Percentiles rank a stretch among this genome's conserved stretches.
Conservation (phyloP, 2,329 filamentous ascomycete genomes). For the Hirsutella minnesotensis region DNA sequence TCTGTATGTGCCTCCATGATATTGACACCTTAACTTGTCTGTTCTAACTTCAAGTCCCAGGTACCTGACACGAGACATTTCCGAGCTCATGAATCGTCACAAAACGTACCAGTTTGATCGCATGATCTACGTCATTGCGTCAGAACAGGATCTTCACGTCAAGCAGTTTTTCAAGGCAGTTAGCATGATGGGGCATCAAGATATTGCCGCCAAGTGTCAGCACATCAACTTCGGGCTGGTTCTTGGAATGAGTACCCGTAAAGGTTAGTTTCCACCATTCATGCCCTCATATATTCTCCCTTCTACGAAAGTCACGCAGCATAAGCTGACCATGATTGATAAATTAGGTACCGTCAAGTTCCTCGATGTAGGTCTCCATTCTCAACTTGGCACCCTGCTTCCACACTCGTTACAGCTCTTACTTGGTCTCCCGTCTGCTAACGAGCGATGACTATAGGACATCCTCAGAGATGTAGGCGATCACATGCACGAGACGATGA, state of each 20-base stretch:
- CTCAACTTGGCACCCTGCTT: too few relatives aligned
- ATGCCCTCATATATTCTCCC: not conserved
- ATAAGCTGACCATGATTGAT: not conserved
- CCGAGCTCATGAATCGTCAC: constrained; percentile 55
- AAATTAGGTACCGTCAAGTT: constrained; percentile 4
- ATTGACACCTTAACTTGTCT: not conserved
- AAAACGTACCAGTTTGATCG: constrained; percentile 58
- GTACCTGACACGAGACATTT: constrained; percentile 65
- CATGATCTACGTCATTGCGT: constrained; percentile 69
- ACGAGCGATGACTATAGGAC: constrained; percentile 6
- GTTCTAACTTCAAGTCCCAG: not conserved
- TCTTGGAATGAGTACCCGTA: constrained; percentile 58
- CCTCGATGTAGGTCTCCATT: constrained; percentile 4
- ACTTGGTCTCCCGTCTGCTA: not conserved
- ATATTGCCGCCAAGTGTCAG: constrained; percentile 55
- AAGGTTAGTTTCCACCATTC: constrained; percentile 45
- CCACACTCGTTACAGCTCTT: not conserved
- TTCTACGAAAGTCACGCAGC: not conserved
- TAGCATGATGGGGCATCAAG: constrained; percentile 56
- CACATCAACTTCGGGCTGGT: constrained; percentile 70
- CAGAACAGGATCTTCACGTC: constrained; percentile 60
- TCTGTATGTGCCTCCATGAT: constrained; percentile 29
- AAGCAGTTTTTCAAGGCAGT: constrained; percentile 62
- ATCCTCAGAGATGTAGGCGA: constrained; percentile 57
- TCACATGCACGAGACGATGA: constrained; percentile 98